A percentile compares a stretch with the other conserved stretches of the same genome.
These are phyloP conservation scores for Malassezia psittaci DNA, from an alignment of 1,284 basidiomycete genomes.

Conservation along the genomic window DNA sequence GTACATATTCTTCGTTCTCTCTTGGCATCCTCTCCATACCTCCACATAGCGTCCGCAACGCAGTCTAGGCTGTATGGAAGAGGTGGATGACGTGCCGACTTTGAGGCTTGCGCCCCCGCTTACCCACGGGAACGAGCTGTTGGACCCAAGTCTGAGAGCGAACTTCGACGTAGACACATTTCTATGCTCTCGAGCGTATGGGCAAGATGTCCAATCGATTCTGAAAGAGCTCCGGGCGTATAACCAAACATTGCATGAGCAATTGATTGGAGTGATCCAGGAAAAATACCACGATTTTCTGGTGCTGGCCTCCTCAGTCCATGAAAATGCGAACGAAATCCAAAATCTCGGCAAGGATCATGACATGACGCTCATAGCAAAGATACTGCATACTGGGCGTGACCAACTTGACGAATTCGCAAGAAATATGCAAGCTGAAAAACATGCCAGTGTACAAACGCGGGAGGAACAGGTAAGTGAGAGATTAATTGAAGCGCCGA, in stretches of 20 bases:
- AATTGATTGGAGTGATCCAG: constrained; percentile 87
- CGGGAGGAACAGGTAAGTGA: background rate
- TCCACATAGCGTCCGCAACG: too few relatives aligned
- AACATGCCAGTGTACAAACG: background rate
- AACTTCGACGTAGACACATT: constrained; percentile 75
- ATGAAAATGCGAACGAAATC: background rate
- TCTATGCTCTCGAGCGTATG: constrained; percentile 72
- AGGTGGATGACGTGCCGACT: constrained; percentile 10
- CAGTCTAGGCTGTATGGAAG: too few relatives aligned
- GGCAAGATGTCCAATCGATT: constrained; percentile 70
- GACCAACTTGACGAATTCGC: background rate
- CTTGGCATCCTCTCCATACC: too few relatives aligned
- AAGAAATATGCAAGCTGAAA: background rate
- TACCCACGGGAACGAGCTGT: constrained; percentile 53
- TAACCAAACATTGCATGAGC: constrained; percentile 70
- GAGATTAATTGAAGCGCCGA: background rate
- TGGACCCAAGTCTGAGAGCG: constrained; percentile 53
- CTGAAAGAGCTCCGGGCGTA: constrained; percentile 77
- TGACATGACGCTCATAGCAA: background rate
- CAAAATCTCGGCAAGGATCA: background rate
- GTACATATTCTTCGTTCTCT: too few relatives aligned
- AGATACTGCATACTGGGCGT: background rate
- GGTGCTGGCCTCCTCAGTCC: constrained; percentile 68
- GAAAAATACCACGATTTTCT: constrained; percentile 97
- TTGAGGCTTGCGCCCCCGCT: constrained; percentile 10